Evolutionary conservation across 208 protist species (phyloP), one percentile per base, ranked within the genome.

Genomic region (Wallacemonas sp.): DNA sequence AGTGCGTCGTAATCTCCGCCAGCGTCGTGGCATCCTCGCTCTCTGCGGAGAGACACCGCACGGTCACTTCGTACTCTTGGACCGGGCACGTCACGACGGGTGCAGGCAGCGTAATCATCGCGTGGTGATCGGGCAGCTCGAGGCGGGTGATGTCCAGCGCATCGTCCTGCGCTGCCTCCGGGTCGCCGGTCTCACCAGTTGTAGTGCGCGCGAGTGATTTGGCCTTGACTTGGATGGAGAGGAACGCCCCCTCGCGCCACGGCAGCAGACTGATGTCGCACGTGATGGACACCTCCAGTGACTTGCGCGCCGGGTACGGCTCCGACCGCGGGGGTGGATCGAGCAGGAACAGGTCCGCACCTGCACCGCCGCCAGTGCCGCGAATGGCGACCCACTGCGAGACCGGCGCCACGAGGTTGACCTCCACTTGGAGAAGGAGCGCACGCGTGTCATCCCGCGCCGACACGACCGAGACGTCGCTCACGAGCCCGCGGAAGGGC

Each of bases 401-500:
- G 20, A 32, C 25, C 0, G 48, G 48, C 10, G 48, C 48, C 14
- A 55, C 5, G 10, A 55, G 48, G 25, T 55, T 32, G 8, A 55
- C 48, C 20, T 55, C 48, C 3, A 55, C 48, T 55, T 55, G 48
- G 11, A 55, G 26, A 26, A 32, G 29, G 20, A 55, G 20, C 48
- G 25, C 42, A 1, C 7, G 5, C 25, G 48, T 18, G 25, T 4
- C 23, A 20, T 55, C 10, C 20, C 20, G 14, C 20, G 48, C 25
- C 20, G 48, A 33, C 14, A 55, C 48, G 26, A 55, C 25, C 7
- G 48, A 32, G 4, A 31, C 48, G 18, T 55, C 29, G 0, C 61
- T 39, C 32, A 79, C 31, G 16, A 68, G 38, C 22, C 68, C 74
- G 0, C 5, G 36, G n/a, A 69, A 49, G 2, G 59, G 63, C 42